Percentiles rank a stretch among this genome's conserved stretches.
Conservation (phyloP, 768 basidiomycete genomes). For the Boletales sp. region DNA sequence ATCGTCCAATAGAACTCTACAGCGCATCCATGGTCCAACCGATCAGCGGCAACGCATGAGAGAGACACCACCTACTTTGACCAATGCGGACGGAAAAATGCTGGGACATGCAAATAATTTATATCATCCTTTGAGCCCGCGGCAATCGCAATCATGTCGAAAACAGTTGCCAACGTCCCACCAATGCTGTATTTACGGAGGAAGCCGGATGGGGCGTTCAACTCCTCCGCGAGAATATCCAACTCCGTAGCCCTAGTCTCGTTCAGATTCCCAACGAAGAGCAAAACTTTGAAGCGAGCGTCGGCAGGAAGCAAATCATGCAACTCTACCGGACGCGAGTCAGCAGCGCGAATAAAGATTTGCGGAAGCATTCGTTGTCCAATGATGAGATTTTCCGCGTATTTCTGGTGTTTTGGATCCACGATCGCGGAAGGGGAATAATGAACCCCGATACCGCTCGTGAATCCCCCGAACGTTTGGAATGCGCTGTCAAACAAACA, state of each 20-base stretch:
- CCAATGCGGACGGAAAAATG: slow-evolving; percentile 38
- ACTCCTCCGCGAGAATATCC: slow-evolving; percentile 23
- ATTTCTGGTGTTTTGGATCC: slow-evolving; percentile 26
- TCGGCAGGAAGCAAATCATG: slow-evolving; percentile 41
- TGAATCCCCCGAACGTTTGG: slow-evolving; percentile 36
- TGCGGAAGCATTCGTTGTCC: slow-evolving; percentile 40
- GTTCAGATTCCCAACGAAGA: slow-evolving; percentile 32
- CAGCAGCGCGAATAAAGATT: slow-evolving; percentile 33
- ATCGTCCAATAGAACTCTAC: slow-evolving; percentile 37
- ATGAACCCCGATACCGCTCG: slow-evolving; percentile 37
- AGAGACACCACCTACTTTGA: slow-evolving; percentile 32
- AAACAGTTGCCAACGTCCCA: slow-evolving; percentile 27
- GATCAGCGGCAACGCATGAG: neutral
- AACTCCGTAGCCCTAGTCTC: slow-evolving; percentile 20
- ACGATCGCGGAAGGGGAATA: slow-evolving; percentile 38
- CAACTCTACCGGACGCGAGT: slow-evolving; percentile 36
- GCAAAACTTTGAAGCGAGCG: slow-evolving; percentile 35
- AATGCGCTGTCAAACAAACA: slow-evolving; percentile 27
- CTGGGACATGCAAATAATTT: slow-evolving; percentile 34
- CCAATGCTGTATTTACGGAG: slow-evolving; percentile 26
- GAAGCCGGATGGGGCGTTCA: slow-evolving; percentile 23
- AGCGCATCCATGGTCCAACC: neutral
- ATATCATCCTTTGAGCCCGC: slow-evolving; percentile 30
- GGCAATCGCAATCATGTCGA: slow-evolving; percentile 27
- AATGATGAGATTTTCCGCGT: slow-evolving; percentile 31